These are phyloP conservation scores for Periconia sp. DNA, from an alignment of 2,329 filamentous ascomycete genomes.

Conservation along the genomic window DNA sequence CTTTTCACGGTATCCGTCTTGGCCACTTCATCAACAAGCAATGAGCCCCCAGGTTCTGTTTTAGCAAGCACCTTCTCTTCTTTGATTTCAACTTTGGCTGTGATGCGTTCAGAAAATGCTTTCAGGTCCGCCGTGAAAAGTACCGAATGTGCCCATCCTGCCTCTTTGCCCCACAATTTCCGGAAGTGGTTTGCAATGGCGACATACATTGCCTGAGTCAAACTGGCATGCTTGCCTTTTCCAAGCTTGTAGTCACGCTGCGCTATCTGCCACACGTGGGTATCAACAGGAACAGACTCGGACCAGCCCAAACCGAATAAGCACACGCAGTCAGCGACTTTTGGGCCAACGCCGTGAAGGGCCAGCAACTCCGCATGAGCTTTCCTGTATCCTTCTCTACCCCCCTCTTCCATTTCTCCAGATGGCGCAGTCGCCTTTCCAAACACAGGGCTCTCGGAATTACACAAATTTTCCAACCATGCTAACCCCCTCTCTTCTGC, in stretches of 20 bases:
- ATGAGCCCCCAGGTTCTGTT: constrained; percentile 31
- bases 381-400: constrained; percentile 68
- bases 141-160: constrained; percentile 97
- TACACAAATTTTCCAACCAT: constrained; percentile 79
- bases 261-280: constrained; percentile 97
- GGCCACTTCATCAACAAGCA: constrained; percentile 8
- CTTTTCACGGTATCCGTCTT: constrained; percentile 6
- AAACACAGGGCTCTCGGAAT: constrained; percentile 70
- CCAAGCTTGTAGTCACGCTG: constrained; percentile 94
- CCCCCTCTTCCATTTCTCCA: constrained; percentile 52
- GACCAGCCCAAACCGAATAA: constrained; percentile 96
- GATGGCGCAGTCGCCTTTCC: constrained; percentile 48
- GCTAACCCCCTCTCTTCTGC: constrained; percentile 63
- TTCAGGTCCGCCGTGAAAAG: constrained; percentile 91
- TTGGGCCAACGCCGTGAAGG: constrained; percentile 88
- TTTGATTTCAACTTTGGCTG: constrained; percentile 52
- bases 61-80: constrained; percentile 44
- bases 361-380: constrained; percentile 79
- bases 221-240: constrained; percentile 76
- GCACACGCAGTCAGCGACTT: constrained; percentile 95
- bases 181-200: constrained; percentile 90
- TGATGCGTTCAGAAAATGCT: constrained; percentile 73
- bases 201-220: constrained; percentile 87
- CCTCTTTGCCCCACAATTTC: constrained; percentile 85
- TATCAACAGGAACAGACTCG: constrained; percentile 93